A percentile compares a stretch with the other conserved stretches of the same genome.
Conservation (phyloP, 305 asterid genomes). For the Coffea humblotiana region DNA sequence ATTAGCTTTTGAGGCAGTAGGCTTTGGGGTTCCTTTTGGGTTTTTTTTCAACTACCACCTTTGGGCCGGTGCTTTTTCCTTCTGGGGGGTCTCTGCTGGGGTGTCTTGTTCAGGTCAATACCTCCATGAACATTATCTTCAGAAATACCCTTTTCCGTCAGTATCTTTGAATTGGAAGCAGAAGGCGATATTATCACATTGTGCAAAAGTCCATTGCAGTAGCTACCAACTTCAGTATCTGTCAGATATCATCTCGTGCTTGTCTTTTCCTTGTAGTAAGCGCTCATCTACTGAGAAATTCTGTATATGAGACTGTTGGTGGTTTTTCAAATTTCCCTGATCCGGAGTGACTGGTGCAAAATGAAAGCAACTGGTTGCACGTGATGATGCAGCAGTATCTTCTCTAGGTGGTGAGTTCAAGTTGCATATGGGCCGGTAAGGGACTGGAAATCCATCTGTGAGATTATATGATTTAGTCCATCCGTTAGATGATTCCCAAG, state of each 20-base stretch:
- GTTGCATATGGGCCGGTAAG: conserved; percentile 36
- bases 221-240: conserved; percentile 33
- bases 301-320: conserved; percentile 39
- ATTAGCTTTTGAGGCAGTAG: conserved; percentile 33
- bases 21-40: conserved; percentile 57
- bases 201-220: conserved; percentile 32
- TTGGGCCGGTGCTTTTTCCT: conserved; percentile 89
- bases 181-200: conserved; percentile 32
- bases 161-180: conserved; percentile 27
- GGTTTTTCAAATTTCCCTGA: conserved; percentile 37
- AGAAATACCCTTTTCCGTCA: conserved; percentile 29
- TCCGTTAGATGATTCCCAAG: not conserved
- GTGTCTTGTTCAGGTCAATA: conserved; percentile 72
- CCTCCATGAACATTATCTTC: conserved; percentile 43
- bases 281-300: conserved; percentile 28
- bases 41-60: conserved; percentile 79
- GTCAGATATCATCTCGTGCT: conserved; percentile 32
- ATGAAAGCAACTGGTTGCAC: conserved; percentile 35
- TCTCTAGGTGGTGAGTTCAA: conserved; percentile 41
- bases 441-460: conserved; percentile 49
- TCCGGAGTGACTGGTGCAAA: conserved; percentile 66
- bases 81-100: conserved; percentile 59
- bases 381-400: conserved; percentile 43
- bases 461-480: conserved; percentile 7
- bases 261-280: conserved; percentile 35